phyloP scores from a whole-genome alignment of 2,329 filamentous ascomycete species.

The Pseudogymnoascus sp. region DNA sequence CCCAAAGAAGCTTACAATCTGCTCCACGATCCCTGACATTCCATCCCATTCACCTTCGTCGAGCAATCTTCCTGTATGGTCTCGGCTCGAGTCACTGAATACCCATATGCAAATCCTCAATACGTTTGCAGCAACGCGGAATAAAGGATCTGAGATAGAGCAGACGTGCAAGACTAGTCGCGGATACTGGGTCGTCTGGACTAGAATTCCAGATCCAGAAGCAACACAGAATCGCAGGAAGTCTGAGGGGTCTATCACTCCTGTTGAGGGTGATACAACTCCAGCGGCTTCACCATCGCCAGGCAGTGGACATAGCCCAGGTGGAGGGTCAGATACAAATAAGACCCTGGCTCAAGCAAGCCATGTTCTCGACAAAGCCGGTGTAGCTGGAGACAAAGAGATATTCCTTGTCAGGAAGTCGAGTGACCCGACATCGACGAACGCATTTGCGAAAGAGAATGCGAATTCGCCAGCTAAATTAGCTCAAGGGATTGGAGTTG shows the following conservation, averaged over 20 bases:
- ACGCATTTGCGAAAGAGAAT: conserved; percentile 29
- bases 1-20: conserved; percentile 46
- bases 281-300: neutral
- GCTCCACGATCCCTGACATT: conserved; percentile 62
- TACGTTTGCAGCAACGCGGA: conserved; percentile 44
- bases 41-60: conserved; percentile 38
- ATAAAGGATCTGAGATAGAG: conserved; percentile 43
- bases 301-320: neutral
- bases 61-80: conserved; percentile 40
- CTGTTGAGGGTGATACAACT: neutral
- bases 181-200: conserved; percentile 67
- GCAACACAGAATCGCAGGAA: neutral
- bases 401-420: conserved; percentile 55
- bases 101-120: conserved; percentile 60
- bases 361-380: neutral
- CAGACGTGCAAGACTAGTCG: conserved; percentile 59
- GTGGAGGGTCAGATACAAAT: neutral
- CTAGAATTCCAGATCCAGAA: conserved; percentile 42
- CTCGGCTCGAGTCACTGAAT: conserved; percentile 55
- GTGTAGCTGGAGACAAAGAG: conserved; percentile 42
- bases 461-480: conserved; percentile 52
- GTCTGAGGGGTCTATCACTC: neutral
- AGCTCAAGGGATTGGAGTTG: conserved; percentile 68
- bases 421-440: conserved; percentile 38
- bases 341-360: neutral